Percentiles rank a stretch among this genome's conserved stretches.
Evolutionary conservation across 139 green algal species (phyloP).

Genomic region (Closterium sp.): DNA sequence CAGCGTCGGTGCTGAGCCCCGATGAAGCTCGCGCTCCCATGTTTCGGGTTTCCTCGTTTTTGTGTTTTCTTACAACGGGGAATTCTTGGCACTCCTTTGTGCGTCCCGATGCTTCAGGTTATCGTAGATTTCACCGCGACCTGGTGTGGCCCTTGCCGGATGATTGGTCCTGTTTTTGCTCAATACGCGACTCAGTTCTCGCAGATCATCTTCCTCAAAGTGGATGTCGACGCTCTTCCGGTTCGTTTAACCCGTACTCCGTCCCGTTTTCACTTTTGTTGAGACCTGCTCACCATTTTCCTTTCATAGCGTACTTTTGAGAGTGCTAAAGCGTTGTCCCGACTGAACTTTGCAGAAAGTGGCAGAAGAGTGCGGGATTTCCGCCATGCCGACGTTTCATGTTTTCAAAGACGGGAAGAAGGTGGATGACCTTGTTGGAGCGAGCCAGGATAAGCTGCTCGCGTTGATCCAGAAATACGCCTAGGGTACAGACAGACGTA

Average conservation of each 20-base stretch:
- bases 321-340: not conserved
- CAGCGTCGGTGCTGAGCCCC: not conserved
- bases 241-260: not conserved
- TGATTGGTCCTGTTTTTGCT: conserved; percentile 53
- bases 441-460: conserved; percentile 12
- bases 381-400: conserved; percentile 26
- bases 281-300: not conserved
- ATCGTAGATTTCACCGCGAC: conserved; percentile 55
- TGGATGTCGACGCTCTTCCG: conserved; percentile 21
- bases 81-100: not conserved
- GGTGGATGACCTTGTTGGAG: conserved; percentile 24
- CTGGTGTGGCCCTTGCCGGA: conserved; percentile 55
- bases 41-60: no score
- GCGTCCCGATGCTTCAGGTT: conserved; percentile 20
- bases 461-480: conserved; percentile 8
- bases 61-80: no score
- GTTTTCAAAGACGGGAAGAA: conserved; percentile 15
- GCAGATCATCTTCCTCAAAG: conserved; percentile 37
- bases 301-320: not conserved
- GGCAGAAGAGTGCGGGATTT: conserved; percentile 16
- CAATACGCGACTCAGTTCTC: conserved; percentile 27
- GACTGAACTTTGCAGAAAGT: conserved; percentile 8
- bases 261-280: not conserved
- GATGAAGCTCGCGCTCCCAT: no score
- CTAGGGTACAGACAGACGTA: not conserved